Evolutionary conservation across 495 filamentous ascomycete genomes (phyloP), one percentile per base, ranked within the genome.

Genomic region (Annulohypoxylon nitens): DNA sequence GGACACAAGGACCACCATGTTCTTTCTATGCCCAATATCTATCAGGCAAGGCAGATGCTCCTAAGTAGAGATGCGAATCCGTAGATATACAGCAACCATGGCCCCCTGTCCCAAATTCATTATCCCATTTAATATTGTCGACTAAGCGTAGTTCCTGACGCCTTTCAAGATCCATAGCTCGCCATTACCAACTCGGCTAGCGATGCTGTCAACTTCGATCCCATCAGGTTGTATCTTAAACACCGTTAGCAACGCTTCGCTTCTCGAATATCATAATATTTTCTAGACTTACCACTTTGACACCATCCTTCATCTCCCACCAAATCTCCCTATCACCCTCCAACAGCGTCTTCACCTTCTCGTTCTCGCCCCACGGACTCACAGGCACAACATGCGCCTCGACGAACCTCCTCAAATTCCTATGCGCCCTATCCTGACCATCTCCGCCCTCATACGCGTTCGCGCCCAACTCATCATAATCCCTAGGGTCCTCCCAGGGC

Each of bases 401-500:
- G 0, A 97, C 93, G 79, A 98, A 98, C 39, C 88, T 83, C 77
- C 89, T 87, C 76, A 98, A 75, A 77, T 99, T 99, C 64, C 81
- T 83, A 45, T 89, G 87, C 2, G 96, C 95, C 26, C 95, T 84
- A 63, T 95, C 92, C 67, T 92, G 90, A 0, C 97, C 97, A 12
- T 88, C 89, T 0, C 85, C 80, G 0, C 96, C 96, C 39, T 92
- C 88, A 78, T 98, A 98, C 4, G 93, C 94, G 36, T 90, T 79
- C n/a, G 87, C 83, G 0, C 95, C 95, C 16, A 93, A 83, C 6
- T 82, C 83, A 3, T 81, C 83, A 78, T 97, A 97, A 64, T 99
- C 97, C 43, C 88, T 81, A 0, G 93, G 90, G 70, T 97, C 90
- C 74, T 99, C 95, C 96, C 96, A 99, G 2, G 96, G 96, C 77